Base-by-base conservation (phyloP, 306 rosid genomes). In the Begonia masoniana region DNA sequence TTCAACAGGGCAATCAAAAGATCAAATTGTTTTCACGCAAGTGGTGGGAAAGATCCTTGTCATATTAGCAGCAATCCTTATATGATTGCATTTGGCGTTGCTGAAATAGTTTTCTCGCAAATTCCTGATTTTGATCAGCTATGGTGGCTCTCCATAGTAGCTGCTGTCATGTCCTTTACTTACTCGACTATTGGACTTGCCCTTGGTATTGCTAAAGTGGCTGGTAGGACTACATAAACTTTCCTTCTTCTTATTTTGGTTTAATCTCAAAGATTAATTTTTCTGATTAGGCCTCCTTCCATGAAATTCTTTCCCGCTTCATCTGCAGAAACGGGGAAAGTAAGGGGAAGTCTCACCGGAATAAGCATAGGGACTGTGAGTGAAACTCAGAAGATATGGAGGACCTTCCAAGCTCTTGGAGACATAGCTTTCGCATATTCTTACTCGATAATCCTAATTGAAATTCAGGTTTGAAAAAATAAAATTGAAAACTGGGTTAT, bases 141-240 rank as follows among this genome's bases (percentile, higher is more conserved):
- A 14, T 61, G 81, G 43, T 82, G 93, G 95, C 65, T 86, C 31
- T 86, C 95, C n/a, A 11, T 75, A 55, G 50, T 82, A 0, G 95
- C 93, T 51, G 93, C 95, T 52, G 51, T 80, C 55, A 86, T 76
- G 83, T 86, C 95, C 51, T 82, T 86, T 60, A 57, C 67, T 48
- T 86, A 82, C 73, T 74, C 95, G 58, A 68, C 69, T 57, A 79
- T 82, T 50, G 88, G 95, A 64, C 58, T 86, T 59, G 74, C 64
- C 35, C 80, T 86, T 52, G 80, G 83, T 6, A 5, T 70, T 47
- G 35, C 43, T 10, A 53, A 56, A 60, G 60, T 71, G 41, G 47
- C 59, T 51, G 74, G 81, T 63, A 51, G 9, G 31, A 4, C 11
- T 2, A 31, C 21, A 9, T 6, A 3, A 26, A 26, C 35, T 26